These are phyloP conservation scores for Glycine soja DNA, from an alignment of 306 rosid genomes.

Conservation along the genomic window DNA sequence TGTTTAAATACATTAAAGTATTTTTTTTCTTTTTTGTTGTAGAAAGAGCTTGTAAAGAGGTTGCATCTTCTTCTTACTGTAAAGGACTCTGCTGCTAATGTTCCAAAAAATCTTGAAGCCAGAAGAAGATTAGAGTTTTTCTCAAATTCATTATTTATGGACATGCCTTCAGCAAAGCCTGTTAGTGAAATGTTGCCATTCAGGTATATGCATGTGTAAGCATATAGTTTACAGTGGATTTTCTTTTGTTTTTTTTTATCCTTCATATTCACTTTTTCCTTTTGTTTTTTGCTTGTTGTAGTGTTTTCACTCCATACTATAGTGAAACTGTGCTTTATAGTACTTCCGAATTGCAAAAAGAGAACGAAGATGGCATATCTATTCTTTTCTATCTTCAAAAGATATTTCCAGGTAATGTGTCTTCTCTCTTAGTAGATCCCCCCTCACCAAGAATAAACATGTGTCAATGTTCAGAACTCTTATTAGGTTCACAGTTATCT, in stretches of 20 bases:
- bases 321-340: conserved; percentile 97
- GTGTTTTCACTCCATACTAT: conserved; percentile 98
- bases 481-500: neutral
- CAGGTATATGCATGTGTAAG: conserved; percentile 63
- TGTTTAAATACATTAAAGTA: conserved; percentile 11
- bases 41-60: conserved; percentile 93
- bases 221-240: neutral
- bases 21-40: conserved; percentile 35
- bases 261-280: conserved; percentile 29
- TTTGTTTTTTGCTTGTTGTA: conserved; percentile 51
- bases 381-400: conserved; percentile 94
- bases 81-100: conserved; percentile 88
- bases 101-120: conserved; percentile 98
- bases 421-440: conserved; percentile 7
- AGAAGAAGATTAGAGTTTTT: conserved; percentile 96
- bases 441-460: neutral
- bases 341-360: conserved; percentile 77
- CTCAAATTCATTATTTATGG: conserved; percentile 94
- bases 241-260: neutral
- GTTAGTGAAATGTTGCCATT: conserved; percentile 91
- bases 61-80: conserved; percentile 94
- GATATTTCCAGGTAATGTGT: conserved; percentile 87
- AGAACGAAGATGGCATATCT: conserved; percentile 97
- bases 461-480: conserved; percentile 1
- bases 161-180: conserved; percentile 92